Base-by-base conservation (phyloP, 768 basidiomycete species). In the Pisolithus marmoratus region DNA sequence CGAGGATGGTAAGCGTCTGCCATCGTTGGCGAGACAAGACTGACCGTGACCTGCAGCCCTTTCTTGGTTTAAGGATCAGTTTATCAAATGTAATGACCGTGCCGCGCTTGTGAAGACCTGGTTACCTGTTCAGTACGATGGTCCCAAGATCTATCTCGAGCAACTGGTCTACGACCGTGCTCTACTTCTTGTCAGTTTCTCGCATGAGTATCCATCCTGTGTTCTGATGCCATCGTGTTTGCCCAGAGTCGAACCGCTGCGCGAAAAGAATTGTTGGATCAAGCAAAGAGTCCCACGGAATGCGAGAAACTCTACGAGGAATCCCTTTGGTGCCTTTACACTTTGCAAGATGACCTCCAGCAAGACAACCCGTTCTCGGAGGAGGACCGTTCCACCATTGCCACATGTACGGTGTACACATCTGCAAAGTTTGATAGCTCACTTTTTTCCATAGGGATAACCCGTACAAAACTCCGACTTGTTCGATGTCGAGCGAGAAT, bases 291-390 rank as follows among this genome's bases (percentile, higher is more conserved):
- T 26, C 84, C 88, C 0, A 80, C 87, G 56, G 87, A 91, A 62
- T 94, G 93, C 66, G 92, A 96, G 74, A 88, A 87, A 65, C 74
- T 95, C 36, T 99, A 98, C 69, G 94, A 97, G 62, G 92, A 92
- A 60, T 91, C 92, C 0, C 68, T 98, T 8, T 96, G 93, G 92
- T 89, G 94, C 64, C 75, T 98, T 27, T 90, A 94, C 57, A 88
- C 93, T 0, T 75, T 98, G 8, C 86, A 94, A 64, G 96, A 98
- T 63, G 89, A 95, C 60, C 74, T 92, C 2, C 87, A 91, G 65
- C 80, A 76, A 8, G 87, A 84, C 14, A 92, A 90, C 62, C 88
- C 90, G 2, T 91, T 85, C 67, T 79, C 84, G 79, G 87, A 89
- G 48, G 89, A 92, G 58, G 90, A 92, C 60, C 78, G 84, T 27